Percentiles rank a stretch among this genome's conserved stretches.
Evolutionary conservation across 495 filamentous ascomycete species (phyloP).

Genomic region (Clavariopsis aquatica): DNA sequence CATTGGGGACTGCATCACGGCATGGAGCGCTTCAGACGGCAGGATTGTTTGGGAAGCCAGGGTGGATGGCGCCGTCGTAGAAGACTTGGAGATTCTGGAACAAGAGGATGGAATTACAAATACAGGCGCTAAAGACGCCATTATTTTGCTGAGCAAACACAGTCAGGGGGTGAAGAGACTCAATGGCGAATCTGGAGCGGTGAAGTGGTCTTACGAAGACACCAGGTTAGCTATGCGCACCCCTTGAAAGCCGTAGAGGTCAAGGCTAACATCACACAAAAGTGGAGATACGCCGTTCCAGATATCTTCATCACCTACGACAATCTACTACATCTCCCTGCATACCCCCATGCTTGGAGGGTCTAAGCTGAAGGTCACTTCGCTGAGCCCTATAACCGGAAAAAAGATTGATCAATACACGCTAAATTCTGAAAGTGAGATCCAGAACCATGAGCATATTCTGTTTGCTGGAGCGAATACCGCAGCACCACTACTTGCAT

Average conservation of each 20-base stretch:
- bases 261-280: conserved; percentile 34
- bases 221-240: conserved; percentile 49
- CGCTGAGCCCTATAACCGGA: conserved; percentile 70
- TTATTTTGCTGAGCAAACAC: conserved; percentile 65
- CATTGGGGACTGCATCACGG: conserved; percentile 63
- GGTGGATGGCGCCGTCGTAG: conserved; percentile 58
- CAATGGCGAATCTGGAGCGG: conserved; percentile 68
- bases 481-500: conserved; percentile 78
- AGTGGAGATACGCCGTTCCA: conserved; percentile 74
- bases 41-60: conserved; percentile 70
- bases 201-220: conserved; percentile 76
- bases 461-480: conserved; percentile 81
- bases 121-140: conserved; percentile 62
- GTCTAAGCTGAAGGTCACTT: conserved; percentile 71
- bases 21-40: conserved; percentile 85
- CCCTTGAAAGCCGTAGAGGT: neutral
- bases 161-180: conserved; percentile 64
- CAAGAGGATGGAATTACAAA: conserved; percentile 57
- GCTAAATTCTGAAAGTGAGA: conserved; percentile 71
- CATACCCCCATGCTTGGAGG: conserved; percentile 62
- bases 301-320: conserved; percentile 70
- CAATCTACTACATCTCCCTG: conserved; percentile 75
- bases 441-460: conserved; percentile 65
- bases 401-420: conserved; percentile 63
- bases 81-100: conserved; percentile 79